These are phyloP conservation scores for Aspergillus coremiiformis DNA, from an alignment of 495 filamentous ascomycete species.

Conservation along the genomic window DNA sequence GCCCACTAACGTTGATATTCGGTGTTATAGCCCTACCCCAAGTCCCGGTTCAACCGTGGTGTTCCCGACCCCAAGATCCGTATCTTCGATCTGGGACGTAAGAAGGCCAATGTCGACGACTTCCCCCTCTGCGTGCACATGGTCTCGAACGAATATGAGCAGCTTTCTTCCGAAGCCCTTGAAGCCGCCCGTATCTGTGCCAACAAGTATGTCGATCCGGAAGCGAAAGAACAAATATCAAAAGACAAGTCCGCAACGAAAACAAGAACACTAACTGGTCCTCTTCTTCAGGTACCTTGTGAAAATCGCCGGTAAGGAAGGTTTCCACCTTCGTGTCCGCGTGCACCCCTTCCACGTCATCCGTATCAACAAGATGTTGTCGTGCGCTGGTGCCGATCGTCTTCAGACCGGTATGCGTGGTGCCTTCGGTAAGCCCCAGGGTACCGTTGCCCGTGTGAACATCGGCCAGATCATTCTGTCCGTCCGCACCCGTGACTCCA, in stretches of 20 bases:
- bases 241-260: neutral
- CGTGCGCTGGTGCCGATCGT: conserved; percentile 98
- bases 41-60: conserved; percentile 99
- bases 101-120: conserved; percentile 96
- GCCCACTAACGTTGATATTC: too few species aligned
- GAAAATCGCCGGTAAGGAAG: conserved; percentile 96
- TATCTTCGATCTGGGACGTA: conserved; percentile 99
- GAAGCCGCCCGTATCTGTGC: conserved; percentile 99
- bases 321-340: conserved; percentile 97
- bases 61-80: conserved; percentile 98
- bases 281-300: conserved; percentile 64
- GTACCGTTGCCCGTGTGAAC: conserved; percentile 95
- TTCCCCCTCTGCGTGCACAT: conserved; percentile 98
- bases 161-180: conserved; percentile 96
- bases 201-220: conserved; percentile 66
- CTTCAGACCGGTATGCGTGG: conserved; percentile 99
- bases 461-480: conserved; percentile 97
- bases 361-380: conserved; percentile 99
- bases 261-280: conserved; percentile 7
- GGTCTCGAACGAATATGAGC: conserved; percentile 99
- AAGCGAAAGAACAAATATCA: neutral
- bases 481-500: conserved; percentile 88
- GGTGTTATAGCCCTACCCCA: conserved; percentile 90
- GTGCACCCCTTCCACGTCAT: conserved; percentile 99
- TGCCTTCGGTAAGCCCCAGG: conserved; percentile 99